Evolutionary conservation across 768 basidiomycete species (phyloP), one percentile per base, ranked within the genome.

Genomic region (Dentipellis sp.): DNA sequence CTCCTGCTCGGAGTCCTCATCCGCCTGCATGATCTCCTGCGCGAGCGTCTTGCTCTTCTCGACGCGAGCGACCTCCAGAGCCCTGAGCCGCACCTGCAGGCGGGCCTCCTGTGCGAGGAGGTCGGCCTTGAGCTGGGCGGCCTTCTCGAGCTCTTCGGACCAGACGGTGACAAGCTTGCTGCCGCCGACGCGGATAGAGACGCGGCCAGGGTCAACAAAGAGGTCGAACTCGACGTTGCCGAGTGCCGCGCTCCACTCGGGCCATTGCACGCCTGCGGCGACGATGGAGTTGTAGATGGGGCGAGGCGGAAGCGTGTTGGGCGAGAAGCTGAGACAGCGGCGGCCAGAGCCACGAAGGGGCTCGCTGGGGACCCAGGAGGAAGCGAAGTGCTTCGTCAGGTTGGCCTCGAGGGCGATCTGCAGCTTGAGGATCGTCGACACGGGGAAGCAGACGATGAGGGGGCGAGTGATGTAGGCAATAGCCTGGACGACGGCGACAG

Each of bases 141-240:
- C 67, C 50, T 74, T 65, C 46, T 70, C 62, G 49, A 54, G 39
- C 61, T 80, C 76, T 56, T 82, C 82, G 3, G 83, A 78, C 88
- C 88, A 91, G 64, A 91, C 66, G 53, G 80, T 85, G 64, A 81
- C 66, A 55, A 81, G 74, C 64, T 77, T 75, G 55, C 72, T 67
- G 55, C 67, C 73, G 52, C 75, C 76, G 65, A 78, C 74, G 58
- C 85, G 86, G 59, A 88, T 71, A 56, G 84, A 84, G 61, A 91
- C 80, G 66, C 80, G 82, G 59, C 87, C 88, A 59, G 89, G 89
- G 67, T 91, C 86, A 62, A 89, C 78, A 69, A 87, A 85, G 58
- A 91, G 78, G 68, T 91, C 88, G 65, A 91, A 83, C 70, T 86
- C 84, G 56, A 73, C 71, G 61, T 79, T 76, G 10, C 88, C 87